Base-by-base conservation (phyloP, 2,329 filamentous ascomycete species). In the Talaromyces sp. region DNA sequence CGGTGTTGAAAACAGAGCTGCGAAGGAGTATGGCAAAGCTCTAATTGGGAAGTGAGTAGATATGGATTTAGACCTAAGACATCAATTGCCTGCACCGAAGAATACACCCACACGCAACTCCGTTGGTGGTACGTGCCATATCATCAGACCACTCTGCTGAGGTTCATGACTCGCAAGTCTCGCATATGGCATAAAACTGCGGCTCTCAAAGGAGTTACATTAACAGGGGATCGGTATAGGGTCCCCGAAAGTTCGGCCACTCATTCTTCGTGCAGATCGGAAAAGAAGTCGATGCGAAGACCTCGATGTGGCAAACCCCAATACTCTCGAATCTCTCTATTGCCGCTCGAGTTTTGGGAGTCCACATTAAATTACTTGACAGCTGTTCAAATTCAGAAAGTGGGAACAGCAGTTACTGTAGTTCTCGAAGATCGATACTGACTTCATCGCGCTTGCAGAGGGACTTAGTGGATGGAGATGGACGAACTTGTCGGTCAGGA, bases 161-260 rank as follows among this genome's bases (percentile, higher is more conserved):
- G 5, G 2, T 21, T 44, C n/a, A 5, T 1, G 2, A 4, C 9
- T 44, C 40, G 9, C 18, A n/a, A 44, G 2, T 44, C 25, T 9
- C n/a, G 0, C 1, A 4, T 54, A 31, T 54, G 25, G 16, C 18
- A n/a, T 35, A 0, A 33, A 3, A 33, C 8, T 6, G 6, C 9
- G 1, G 16, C 2, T 12, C 21, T 18, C 1, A 4, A 33, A 16
- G 9, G n/a, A 18, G 14, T 18, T 46, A 18, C 33, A 5, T 5
- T 31, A 11, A n/a, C 25, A 54, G 7, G 14, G 14, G 56, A 58
- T 46, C 56, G 39, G 16, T 58, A 58, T 33, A 58, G 56, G 31
- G 23, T 46, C 8, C 40, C 39, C 18, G 16, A 35, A n/a, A 21
- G 12, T 58, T 21, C 39, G 28, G 7, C 8, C 21, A 44, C 14